These are phyloP conservation scores for Agrocybe praecox DNA, from an alignment of 768 basidiomycete genomes.

Conservation along the genomic window DNA sequence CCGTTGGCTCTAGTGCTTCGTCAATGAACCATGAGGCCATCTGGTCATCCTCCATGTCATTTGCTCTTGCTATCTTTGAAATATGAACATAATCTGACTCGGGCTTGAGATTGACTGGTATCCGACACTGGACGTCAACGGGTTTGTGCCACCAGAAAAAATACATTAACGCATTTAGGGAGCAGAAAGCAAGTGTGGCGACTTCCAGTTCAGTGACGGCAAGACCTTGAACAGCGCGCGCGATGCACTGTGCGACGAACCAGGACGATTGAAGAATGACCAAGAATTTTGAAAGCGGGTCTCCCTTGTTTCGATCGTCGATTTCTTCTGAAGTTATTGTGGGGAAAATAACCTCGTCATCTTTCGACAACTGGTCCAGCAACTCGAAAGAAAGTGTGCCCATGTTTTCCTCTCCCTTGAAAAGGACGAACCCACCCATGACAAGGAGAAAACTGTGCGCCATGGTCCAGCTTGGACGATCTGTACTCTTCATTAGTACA, in stretches of 20 bases:
- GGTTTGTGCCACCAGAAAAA: constrained; percentile 40
- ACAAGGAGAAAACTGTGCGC: constrained; percentile 8
- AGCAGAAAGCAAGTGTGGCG: constrained; percentile 32
- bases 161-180: constrained; percentile 29
- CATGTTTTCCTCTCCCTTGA: not conserved
- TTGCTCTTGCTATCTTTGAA: not conserved
- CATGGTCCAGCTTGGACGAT: constrained; percentile 4
- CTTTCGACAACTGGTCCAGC: constrained; percentile 4
- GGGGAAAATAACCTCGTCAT: constrained; percentile 10
- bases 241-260: constrained; percentile 31
- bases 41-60: not conserved
- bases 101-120: not conserved
- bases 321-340: constrained; percentile 15
- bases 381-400: not conserved
- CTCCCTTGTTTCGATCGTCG: constrained; percentile 28
- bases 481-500: not conserved
- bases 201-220: constrained; percentile 36
- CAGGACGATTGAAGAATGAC: constrained; percentile 31
- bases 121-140: constrained; percentile 22
- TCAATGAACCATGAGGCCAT: not conserved
- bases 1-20: not conserved
- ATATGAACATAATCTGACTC: not conserved
- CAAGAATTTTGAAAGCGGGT: constrained; percentile 31
- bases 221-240: constrained; percentile 22
- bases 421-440: constrained; percentile 10